Percentiles rank a stretch among this genome's conserved stretches.
These are phyloP conservation scores for Leccinellum luteum DNA, from an alignment of 768 basidiomycete species.

Conservation along the genomic window DNA sequence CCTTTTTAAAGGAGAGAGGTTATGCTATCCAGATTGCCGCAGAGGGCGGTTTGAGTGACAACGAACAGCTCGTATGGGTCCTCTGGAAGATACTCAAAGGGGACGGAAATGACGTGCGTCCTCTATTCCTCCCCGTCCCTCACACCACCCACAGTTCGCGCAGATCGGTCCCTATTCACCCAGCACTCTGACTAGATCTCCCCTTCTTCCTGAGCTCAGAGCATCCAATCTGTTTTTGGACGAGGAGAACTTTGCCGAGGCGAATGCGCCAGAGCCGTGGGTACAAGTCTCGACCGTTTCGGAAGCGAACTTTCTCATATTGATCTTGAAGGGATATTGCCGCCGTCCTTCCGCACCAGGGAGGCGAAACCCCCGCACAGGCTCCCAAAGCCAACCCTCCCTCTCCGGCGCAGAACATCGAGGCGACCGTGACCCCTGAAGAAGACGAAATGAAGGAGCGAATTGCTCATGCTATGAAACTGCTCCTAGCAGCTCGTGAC, in stretches of 20 bases:
- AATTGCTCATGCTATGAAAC: conserved; percentile 61
- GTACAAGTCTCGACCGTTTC: conserved; percentile 15
- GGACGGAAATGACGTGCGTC: conserved; percentile 71
- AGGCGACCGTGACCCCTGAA: conserved; percentile 38
- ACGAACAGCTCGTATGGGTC: conserved; percentile 82
- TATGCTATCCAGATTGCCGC: conserved; percentile 52
- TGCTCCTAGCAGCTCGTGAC: conserved; percentile 66
- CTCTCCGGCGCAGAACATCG: conserved; percentile 1
- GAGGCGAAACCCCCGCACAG: conserved; percentile 3
- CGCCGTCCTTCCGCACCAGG: conserved; percentile 6
- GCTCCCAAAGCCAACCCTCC: neutral
- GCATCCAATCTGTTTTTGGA: conserved; percentile 69
- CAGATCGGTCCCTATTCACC: conserved; percentile 85
- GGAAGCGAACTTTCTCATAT: conserved; percentile 16
- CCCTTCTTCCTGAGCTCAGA: conserved; percentile 71
- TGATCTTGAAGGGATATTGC: conserved; percentile 14
- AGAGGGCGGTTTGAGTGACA: conserved; percentile 49
- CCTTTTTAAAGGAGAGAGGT: conserved; percentile 67
- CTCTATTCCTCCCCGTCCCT: neutral
- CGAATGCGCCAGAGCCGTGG: conserved; percentile 48
- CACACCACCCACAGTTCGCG: conserved; percentile 4
- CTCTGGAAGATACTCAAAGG: conserved; percentile 85
- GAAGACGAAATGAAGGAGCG: conserved; percentile 57
- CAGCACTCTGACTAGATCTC: conserved; percentile 67
- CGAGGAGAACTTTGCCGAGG: conserved; percentile 50